phyloP scores from a whole-genome alignment of 2,329 filamentous ascomycete genomes.

The Diaporthe australafricana region DNA sequence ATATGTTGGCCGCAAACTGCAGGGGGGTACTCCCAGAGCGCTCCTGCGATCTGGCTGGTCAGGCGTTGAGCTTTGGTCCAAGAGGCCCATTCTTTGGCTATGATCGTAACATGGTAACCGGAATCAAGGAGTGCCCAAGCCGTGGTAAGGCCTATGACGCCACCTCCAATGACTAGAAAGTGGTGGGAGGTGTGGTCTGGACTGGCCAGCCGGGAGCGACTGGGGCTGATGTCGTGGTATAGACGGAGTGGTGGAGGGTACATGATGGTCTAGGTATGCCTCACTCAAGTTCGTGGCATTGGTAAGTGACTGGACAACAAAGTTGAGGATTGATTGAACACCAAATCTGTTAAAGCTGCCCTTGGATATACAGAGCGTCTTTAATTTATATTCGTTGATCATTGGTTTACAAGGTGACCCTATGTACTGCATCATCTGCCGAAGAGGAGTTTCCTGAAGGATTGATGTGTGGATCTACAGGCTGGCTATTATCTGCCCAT shows the following conservation, averaged over 20 bases:
- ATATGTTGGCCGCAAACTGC: conserved; percentile 6
- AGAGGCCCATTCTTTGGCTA: conserved; percentile 11
- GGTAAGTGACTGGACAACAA: neutral
- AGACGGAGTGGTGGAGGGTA: neutral
- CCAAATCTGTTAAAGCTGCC: neutral
- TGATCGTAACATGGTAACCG: neutral
- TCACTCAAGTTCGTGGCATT: neutral
- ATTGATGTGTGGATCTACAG: neutral
- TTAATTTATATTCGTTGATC: neutral
- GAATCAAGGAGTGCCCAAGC: conserved; percentile 9
- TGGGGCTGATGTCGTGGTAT: neutral
- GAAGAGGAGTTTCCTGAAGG: neutral
- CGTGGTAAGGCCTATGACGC: conserved; percentile 8
- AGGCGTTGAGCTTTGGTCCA: conserved; percentile 13
- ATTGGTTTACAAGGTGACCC: too few species aligned
- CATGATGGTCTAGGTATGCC: neutral
- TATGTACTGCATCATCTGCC: neutral
- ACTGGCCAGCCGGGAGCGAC: neutral
- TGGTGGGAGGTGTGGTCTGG: neutral
- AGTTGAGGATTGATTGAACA: neutral
- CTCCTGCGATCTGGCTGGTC: conserved; percentile 8
- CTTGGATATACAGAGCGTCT: neutral
- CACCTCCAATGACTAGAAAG: conserved; percentile 29
- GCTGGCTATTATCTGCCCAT: neutral
- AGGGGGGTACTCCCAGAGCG: conserved; percentile 3